Conservation (phyloP, 1,139 yeast species). For the Pichiaceae sp. region DNA sequence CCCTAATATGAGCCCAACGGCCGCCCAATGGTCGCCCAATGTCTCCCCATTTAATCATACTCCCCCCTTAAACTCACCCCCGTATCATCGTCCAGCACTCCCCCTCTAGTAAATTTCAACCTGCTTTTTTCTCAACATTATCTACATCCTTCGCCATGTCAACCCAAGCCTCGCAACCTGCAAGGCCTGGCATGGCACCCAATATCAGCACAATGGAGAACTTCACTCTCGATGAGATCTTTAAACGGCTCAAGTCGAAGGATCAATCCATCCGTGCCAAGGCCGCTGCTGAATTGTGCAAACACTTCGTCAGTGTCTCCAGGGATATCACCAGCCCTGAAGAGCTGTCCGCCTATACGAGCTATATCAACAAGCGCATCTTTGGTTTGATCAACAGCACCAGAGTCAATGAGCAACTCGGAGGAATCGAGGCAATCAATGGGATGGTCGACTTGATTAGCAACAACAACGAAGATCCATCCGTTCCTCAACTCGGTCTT, state of each 20-base stretch:
- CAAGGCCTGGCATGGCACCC: not conserved
- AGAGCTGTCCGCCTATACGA: slow-evolving; percentile 72
- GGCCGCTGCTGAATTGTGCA: slow-evolving; percentile 60
- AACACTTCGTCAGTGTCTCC: slow-evolving; percentile 60
- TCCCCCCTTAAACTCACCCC: too few species aligned
- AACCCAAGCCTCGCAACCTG: not conserved
- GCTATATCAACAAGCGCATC: slow-evolving; percentile 79
- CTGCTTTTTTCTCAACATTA: not conserved
- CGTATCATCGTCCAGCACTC: not conserved
- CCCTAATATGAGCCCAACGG: too few species aligned
- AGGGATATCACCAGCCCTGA: slow-evolving; percentile 68
- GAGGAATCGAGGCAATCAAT: slow-evolving; percentile 88
- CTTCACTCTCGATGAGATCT: slow-evolving; percentile 40
- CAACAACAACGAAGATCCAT: slow-evolving; percentile 15
- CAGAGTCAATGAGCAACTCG: slow-evolving; percentile 66
- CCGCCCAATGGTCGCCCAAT: too few species aligned
- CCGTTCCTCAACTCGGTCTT: slow-evolving; percentile 14
- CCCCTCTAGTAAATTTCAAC: not conserved
- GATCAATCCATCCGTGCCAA: slow-evolving; percentile 32
- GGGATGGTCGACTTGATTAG: slow-evolving; percentile 53
- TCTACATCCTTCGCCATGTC: not conserved
- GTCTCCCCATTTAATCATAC: too few species aligned
- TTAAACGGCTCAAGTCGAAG: slow-evolving; percentile 42
- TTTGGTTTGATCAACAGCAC: slow-evolving; percentile 77
- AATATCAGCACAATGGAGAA: slow-evolving; percentile 12